Evolutionary conservation across 148 eudicot species (phyloP).

Genomic region (Hydrangea macrophylla): DNA sequence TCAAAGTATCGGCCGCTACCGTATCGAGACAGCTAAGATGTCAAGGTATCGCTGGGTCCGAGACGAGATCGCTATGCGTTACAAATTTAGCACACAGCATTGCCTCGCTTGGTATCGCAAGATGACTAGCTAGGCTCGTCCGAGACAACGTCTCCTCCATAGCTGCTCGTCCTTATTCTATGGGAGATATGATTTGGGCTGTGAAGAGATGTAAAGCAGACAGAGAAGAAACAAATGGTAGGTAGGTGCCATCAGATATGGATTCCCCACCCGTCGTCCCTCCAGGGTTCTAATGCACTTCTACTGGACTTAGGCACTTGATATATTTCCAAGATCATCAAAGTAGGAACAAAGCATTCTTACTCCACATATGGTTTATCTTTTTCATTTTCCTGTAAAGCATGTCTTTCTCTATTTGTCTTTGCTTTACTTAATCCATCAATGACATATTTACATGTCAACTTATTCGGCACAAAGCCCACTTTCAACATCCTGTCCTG

Average conservation of each 20-base stretch:
- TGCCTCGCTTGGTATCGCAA: too few species aligned
- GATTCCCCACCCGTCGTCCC: background rate
- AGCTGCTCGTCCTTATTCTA: too few species aligned
- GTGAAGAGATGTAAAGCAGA: background rate
- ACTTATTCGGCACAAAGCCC: slow-evolving; percentile 64
- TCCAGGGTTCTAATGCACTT: background rate
- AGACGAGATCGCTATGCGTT: too few species aligned
- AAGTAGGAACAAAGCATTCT: background rate
- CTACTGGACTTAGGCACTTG: background rate
- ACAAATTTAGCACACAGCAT: too few species aligned
- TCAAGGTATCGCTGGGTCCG: too few species aligned
- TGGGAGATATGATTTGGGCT: background rate
- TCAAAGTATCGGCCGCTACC: too few species aligned
- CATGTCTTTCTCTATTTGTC: slow-evolving; percentile 19
- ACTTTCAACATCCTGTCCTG: slow-evolving; percentile 68
- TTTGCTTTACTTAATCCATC: slow-evolving; percentile 46
- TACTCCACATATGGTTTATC: background rate
- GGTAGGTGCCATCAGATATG: background rate
- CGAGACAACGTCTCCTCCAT: too few species aligned
- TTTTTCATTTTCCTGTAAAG: background rate
- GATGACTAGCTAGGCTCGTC: too few species aligned
- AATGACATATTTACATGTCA: slow-evolving; percentile 61
- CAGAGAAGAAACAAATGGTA: background rate
- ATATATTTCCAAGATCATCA: background rate
- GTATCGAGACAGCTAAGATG: too few species aligned